Conservation (phyloP, 1,139 yeast species). For the Blastobotrys aristatus region DNA sequence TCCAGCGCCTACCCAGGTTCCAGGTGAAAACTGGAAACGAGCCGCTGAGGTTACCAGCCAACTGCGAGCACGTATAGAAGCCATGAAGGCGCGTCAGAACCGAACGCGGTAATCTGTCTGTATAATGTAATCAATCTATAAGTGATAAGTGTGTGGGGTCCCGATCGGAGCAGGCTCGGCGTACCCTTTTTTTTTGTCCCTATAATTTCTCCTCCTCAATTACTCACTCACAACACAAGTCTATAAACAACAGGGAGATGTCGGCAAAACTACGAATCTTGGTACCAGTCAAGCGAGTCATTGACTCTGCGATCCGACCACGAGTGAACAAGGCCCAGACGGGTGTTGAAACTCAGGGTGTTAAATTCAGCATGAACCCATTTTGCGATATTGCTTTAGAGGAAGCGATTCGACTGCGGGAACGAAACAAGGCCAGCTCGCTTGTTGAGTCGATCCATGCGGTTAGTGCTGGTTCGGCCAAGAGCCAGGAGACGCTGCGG, state of each 20-base stretch:
- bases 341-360: constrained; percentile 86
- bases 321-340: constrained; percentile 82
- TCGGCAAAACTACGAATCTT: constrained; percentile 57
- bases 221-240: neutral
- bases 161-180: neutral
- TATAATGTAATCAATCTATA: too few species aligned
- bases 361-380: constrained; percentile 91
- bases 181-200: neutral
- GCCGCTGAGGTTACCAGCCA: constrained; percentile 89
- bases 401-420: constrained; percentile 79
- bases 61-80: constrained; percentile 79
- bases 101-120: constrained; percentile 6
- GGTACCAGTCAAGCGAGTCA: constrained; percentile 92
- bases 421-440: constrained; percentile 49
- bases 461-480: constrained; percentile 84
- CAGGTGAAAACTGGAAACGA: constrained; percentile 68
- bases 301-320: constrained; percentile 91
- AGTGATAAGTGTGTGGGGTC: constrained; percentile 15
- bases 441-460: constrained; percentile 82
- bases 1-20: constrained; percentile 9
- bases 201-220: neutral
- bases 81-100: constrained; percentile 60
- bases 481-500: constrained; percentile 82
- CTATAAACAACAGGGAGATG: constrained; percentile 3
- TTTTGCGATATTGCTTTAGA: constrained; percentile 95